Evolutionary conservation across 202 grass and related monocot species (phyloP).

Genomic region (Schoenoplectus triqueter): DNA sequence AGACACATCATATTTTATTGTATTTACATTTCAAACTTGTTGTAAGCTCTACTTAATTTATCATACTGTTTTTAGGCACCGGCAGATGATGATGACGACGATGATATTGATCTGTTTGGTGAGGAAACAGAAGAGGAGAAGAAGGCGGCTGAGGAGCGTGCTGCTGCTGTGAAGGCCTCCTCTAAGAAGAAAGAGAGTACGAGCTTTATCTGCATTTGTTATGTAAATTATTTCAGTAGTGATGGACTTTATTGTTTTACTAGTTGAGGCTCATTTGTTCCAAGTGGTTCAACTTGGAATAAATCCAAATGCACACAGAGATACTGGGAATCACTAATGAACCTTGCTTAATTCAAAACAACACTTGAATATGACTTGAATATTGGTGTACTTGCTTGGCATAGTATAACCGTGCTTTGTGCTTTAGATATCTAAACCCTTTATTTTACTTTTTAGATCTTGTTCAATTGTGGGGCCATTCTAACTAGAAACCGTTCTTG

Average conservation of each 20-base stretch:
- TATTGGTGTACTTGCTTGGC: background rate
- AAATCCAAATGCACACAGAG: background rate
- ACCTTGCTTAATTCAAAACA: slow-evolving; percentile 14
- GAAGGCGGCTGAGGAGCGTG: slow-evolving; percentile 86
- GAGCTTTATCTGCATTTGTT: slow-evolving; percentile 25
- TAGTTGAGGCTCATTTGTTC: background rate
- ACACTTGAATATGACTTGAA: background rate
- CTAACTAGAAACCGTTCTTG: slow-evolving; percentile 16
- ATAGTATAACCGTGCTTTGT: background rate
- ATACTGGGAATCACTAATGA: background rate
- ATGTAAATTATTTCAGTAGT: background rate
- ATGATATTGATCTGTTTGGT: slow-evolving; percentile 85
- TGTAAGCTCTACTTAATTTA: background rate
- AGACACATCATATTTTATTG: slow-evolving; percentile 22
- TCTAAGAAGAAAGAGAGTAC: slow-evolving; percentile 95
- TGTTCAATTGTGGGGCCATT: background rate
- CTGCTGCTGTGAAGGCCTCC: slow-evolving; percentile 74
- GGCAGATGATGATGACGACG: slow-evolving; percentile 56
- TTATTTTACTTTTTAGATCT: background rate
- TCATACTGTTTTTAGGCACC: slow-evolving; percentile 54
- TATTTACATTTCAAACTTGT: slow-evolving; percentile 41
- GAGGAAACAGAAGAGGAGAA: slow-evolving; percentile 99
- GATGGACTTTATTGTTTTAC: background rate
- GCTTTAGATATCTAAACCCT: background rate
- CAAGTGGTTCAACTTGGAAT: background rate